Evolutionary conservation across 768 basidiomycete genomes (phyloP), one percentile per base, ranked within the genome.

Genomic region (Pleurotus citrinopileatus): DNA sequence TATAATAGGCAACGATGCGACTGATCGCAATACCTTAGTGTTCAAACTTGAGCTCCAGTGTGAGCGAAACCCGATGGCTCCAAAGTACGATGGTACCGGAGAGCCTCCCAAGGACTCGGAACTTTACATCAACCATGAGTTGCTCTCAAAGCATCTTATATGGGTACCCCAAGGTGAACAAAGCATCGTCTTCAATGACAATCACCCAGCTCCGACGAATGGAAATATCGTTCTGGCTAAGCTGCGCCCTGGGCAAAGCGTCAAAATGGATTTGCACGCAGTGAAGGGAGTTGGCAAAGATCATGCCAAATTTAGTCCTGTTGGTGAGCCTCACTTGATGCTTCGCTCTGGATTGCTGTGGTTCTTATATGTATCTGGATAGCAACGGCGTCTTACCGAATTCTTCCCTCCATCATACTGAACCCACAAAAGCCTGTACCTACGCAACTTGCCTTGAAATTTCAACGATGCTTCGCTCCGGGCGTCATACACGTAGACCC

Each of bases 351-450:
- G 17, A 40, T 7, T 26, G n/a, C 51, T n/a, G 27, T 42, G 12
- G 15, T 29, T 10, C 13, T 5, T 26, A 19, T 40, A 22, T 3
- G 1, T 32, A 20, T 6, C 7, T n/a, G n/a, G 2, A 25, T 34
- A 94, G 96, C 96, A 2, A 98, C 95, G 5, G 96, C 97, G 2
- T 91, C 94, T 0, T 99, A 98, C 66, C 89, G 97, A 46, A 78
- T 97, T 4, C 81, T 97, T 26, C 97, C 97, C 0, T 77, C 89
- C 59, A 89, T 99, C 66, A 80, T 81, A 63, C 84, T 87, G 37
- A 74, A 55, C 26, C 55, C 57, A 3, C n/a, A 73, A 55, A 83
- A 85, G 57, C 88, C 89, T 0, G 87, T 98, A 26, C 89, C 93
- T 0, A 78, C 83, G 5, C 74, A 84, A n/a, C 81, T 84, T 27